These are phyloP conservation scores for Gracilariopsis chorda DNA, from an alignment of 23 red algal species.

Conservation along the genomic window DNA sequence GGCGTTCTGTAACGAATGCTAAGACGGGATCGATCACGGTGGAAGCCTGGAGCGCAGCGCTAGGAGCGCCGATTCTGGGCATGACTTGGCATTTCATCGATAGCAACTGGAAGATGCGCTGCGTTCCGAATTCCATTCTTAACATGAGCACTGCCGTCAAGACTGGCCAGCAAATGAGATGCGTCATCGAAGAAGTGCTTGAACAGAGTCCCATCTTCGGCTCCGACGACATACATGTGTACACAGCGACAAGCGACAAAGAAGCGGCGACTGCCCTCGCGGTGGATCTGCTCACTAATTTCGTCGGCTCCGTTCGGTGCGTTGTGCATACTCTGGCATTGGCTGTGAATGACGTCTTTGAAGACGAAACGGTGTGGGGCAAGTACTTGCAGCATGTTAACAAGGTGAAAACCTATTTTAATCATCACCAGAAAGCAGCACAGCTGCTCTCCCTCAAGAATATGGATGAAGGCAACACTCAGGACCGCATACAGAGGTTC, in stretches of 20 bases:
- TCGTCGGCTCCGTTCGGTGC: not conserved
- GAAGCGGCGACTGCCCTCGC: not conserved
- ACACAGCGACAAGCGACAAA: not conserved
- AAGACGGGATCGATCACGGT: not conserved
- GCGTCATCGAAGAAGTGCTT: not conserved
- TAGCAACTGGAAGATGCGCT: not conserved
- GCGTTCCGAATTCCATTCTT: not conserved
- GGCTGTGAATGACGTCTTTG: not conserved
- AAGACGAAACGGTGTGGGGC: not conserved
- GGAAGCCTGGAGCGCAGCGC: not conserved
- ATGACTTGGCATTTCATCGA: no score
- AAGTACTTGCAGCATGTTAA: not conserved
- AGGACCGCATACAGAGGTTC: not conserved
- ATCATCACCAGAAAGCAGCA: not conserved
- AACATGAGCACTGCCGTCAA: not conserved
- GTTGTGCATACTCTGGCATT: not conserved
- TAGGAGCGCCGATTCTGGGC: not conserved
- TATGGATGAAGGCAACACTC: not conserved
- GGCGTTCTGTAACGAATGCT: not conserved
- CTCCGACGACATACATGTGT: not conserved
- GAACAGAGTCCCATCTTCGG: not conserved
- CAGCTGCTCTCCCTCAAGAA: not conserved
- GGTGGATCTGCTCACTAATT: not conserved
- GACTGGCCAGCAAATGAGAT: not conserved
- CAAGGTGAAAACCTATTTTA: not conserved